phyloP scores from a whole-genome alignment of 1,284 basidiomycete species.

The Peniophora sp. region DNA sequence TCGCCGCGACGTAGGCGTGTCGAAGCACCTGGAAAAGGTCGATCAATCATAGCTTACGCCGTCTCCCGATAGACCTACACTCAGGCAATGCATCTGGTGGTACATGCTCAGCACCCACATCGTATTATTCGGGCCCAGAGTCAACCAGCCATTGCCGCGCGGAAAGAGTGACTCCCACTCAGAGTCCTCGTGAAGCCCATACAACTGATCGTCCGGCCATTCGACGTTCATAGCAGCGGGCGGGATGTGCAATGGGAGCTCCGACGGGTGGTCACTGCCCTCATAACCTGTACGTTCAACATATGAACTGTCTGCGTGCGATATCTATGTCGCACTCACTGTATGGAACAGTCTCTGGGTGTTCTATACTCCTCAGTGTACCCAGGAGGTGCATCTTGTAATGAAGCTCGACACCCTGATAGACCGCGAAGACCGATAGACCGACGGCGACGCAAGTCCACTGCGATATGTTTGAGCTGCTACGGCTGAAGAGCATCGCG shows the following conservation, averaged over 20 bases:
- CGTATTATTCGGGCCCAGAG: slow-evolving; percentile 23
- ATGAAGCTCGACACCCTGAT: neutral
- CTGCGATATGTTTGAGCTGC: too few relatives aligned
- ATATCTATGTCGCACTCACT: neutral
- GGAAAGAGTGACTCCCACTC: slow-evolving; percentile 29
- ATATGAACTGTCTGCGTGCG: neutral
- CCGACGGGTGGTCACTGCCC: slow-evolving; percentile 15
- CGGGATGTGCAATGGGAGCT: slow-evolving; percentile 13
- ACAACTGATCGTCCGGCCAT: slow-evolving; percentile 6
- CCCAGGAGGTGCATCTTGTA: neutral
- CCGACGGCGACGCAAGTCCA: neutral
- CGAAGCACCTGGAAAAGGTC: slow-evolving; percentile 21
- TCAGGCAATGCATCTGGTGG: slow-evolving; percentile 19
- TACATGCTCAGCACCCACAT: slow-evolving; percentile 25
- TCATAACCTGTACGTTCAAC: slow-evolving; percentile 11
- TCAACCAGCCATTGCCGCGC: slow-evolving; percentile 25
- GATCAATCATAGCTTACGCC: too few relatives aligned
- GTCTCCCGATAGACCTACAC: too few relatives aligned
- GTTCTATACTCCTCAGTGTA: neutral
- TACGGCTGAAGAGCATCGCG: too few relatives aligned
- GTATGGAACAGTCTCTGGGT: neutral
- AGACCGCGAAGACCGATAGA: neutral
- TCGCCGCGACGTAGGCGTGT: slow-evolving; percentile 14
- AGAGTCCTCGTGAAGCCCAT: slow-evolving; percentile 19
- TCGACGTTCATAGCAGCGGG: slow-evolving; percentile 9